phyloP scores from a whole-genome alignment of 2,329 filamentous ascomycete species.

The Leptographium lundbergii region DNA sequence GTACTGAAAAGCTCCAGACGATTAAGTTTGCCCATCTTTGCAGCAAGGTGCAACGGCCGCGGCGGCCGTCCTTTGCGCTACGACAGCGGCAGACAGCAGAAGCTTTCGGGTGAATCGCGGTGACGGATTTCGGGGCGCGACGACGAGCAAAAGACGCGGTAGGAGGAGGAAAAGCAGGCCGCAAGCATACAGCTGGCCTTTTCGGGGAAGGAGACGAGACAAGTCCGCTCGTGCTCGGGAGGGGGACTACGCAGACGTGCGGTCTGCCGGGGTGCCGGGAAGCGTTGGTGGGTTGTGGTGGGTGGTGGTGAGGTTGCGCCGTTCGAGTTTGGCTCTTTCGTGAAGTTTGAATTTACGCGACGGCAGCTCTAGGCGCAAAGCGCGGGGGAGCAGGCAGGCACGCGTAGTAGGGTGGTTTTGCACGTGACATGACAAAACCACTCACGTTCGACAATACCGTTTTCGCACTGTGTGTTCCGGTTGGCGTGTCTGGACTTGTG shows the following conservation, averaged over 20 bases:
- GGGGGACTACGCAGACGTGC: background rate
- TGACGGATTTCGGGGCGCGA: background rate
- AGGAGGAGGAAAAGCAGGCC: background rate
- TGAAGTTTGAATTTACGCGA: slow-evolving; percentile 4
- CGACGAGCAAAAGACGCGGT: background rate
- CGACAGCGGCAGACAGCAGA: background rate
- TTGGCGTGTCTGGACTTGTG: too few species aligned
- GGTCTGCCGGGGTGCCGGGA: background rate
- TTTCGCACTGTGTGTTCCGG: too few species aligned
- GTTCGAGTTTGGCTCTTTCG: background rate
- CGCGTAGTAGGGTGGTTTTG: background rate
- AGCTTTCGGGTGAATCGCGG: background rate
- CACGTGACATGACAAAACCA: background rate
- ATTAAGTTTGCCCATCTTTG: slow-evolving; percentile 82
- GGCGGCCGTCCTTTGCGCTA: background rate
- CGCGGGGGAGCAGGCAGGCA: background rate
- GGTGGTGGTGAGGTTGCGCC: background rate
- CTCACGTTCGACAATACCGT: too few species aligned
- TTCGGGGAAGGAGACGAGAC: background rate
- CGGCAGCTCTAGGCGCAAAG: background rate
- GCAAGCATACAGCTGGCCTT: background rate
- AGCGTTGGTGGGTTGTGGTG: background rate
- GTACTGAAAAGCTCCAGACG: slow-evolving; percentile 86
- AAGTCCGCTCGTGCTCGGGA: background rate
- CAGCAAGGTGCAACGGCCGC: slow-evolving; percentile 4